These are phyloP conservation scores for Boletus subparvulus DNA, from an alignment of 768 basidiomycete genomes.

Conservation along the genomic window DNA sequence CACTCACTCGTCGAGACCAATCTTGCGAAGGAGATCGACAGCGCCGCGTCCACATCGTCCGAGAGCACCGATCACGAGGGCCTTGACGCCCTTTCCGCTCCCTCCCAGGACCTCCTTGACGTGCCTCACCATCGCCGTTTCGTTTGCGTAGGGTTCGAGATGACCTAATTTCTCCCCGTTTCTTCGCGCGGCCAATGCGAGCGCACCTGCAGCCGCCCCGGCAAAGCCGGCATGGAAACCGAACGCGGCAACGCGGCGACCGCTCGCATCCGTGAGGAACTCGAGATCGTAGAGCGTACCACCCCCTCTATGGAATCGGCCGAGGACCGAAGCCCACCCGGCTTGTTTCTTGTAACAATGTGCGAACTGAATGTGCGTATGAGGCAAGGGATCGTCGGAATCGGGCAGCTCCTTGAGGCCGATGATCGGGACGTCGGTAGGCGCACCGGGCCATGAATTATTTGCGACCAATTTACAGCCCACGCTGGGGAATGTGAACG, in stretches of 20 bases:
- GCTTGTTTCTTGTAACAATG: conserved; percentile 97
- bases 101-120: conserved; percentile 68
- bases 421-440: conserved; percentile 66
- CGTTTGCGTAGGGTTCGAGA: conserved; percentile 81
- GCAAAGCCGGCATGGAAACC: conserved; percentile 98
- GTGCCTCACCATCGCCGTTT: conserved; percentile 73
- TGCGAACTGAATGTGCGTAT: conserved; percentile 97
- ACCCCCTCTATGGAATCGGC: conserved; percentile 78
- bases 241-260: conserved; percentile 94
- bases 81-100: conserved; percentile 73
- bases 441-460: conserved; percentile 83
- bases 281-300: conserved; percentile 94
- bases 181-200: conserved; percentile 71
- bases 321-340: conserved; percentile 85
- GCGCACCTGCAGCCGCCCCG: conserved; percentile 87
- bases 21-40: conserved; percentile 92
- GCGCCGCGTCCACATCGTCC: conserved; percentile 95
- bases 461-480: conserved; percentile 87
- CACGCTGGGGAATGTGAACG: conserved; percentile 49
- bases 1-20: conserved; percentile 89
- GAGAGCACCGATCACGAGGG: conserved; percentile 93
- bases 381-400: conserved; percentile 76
- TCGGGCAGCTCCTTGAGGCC: conserved; percentile 95
- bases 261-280: conserved; percentile 81
- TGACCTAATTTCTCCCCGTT: conserved; percentile 59